phyloP scores from a whole-genome alignment of 495 filamentous ascomycete genomes.

The Poronia punctata region DNA sequence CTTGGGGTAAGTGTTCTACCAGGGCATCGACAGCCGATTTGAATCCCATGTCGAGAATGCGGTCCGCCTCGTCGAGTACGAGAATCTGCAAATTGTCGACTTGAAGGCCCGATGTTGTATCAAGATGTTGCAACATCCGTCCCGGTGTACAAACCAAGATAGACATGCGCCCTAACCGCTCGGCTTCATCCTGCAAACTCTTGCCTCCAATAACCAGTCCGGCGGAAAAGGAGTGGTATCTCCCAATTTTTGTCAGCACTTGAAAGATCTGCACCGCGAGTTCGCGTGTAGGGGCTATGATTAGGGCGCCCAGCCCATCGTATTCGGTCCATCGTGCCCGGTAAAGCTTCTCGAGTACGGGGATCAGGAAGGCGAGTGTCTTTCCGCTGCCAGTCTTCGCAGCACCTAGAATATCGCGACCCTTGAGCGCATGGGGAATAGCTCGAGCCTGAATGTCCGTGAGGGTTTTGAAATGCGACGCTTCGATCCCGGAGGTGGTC shows the following conservation, averaged over 20 bases:
- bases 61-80: constrained; percentile 92
- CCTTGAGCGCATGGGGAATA: constrained; percentile 78
- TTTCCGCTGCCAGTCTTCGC: constrained; percentile 97
- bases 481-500: constrained; percentile 71
- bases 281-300: constrained; percentile 91
- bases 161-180: constrained; percentile 87
- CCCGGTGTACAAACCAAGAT: constrained; percentile 96
- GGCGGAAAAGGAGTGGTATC: constrained; percentile 85
- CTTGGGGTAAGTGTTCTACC: constrained; percentile 79
- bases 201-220: constrained; percentile 95
- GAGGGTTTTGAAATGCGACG: constrained; percentile 81
- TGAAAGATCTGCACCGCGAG: constrained; percentile 97
- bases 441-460: constrained; percentile 90
- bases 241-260: constrained; percentile 82
- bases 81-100: constrained; percentile 86
- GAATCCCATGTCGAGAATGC: constrained; percentile 98
- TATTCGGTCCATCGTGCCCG: constrained; percentile 80
- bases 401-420: constrained; percentile 83
- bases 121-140: constrained; percentile 90
- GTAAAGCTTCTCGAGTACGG: constrained; percentile 92
- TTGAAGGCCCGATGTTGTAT: constrained; percentile 87
- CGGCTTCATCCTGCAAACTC: constrained; percentile 79
- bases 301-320: constrained; percentile 86
- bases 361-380: constrained; percentile 87
- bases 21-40: constrained; percentile 88